Evolutionary conservation across 75 land plant genomes (phyloP), one percentile per base, ranked within the genome.

Genomic region (Pinus tabuliformis): DNA sequence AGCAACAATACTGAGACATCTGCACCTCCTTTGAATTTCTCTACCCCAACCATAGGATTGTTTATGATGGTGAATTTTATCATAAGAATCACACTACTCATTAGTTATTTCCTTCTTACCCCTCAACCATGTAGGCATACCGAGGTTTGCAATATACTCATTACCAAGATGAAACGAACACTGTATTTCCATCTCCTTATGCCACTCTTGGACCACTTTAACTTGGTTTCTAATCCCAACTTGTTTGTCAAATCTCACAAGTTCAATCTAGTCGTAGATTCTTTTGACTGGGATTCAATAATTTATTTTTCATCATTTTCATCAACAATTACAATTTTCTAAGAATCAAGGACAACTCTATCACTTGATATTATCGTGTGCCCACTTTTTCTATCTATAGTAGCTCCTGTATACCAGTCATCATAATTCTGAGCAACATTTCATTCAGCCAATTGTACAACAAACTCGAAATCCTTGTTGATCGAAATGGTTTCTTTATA

Each of bases 261-360:
- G 14, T 49, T 45, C 65, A 39, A 45, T 22, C 16, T 61, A 39
- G 59, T 3, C 6, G 18, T 3, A 1, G 75, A 52, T 20, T 39
- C 28, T 16, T 63, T 18, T 73, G 56, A 16, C 8, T 65, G 54
- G 11, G 26, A 21, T 36, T 74, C 80, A 4, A 77, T 45, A 49
- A 73, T 5, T 20, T 73, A 66, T 6, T 26, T 76, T 42, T 74
- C 52, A 39, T 37, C 70, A 45, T 75, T 72, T 28, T 81, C 76
- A 57, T 77, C 81, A 39, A 79, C 78, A 83, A 89, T 83, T 52
- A 79, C 68, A 77, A 89, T 81, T 74, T 81, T 77, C 86, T 81
- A 83, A n/a, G 78, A 58, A 59, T 76, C 73, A 71, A 80, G 64
- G 66, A 81, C 80, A 49, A 83, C 75, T 37, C 81, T 58, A 54